These are phyloP conservation scores for Populus hybrid DNA, from an alignment of 441 rosid genomes.

Conservation along the genomic window DNA sequence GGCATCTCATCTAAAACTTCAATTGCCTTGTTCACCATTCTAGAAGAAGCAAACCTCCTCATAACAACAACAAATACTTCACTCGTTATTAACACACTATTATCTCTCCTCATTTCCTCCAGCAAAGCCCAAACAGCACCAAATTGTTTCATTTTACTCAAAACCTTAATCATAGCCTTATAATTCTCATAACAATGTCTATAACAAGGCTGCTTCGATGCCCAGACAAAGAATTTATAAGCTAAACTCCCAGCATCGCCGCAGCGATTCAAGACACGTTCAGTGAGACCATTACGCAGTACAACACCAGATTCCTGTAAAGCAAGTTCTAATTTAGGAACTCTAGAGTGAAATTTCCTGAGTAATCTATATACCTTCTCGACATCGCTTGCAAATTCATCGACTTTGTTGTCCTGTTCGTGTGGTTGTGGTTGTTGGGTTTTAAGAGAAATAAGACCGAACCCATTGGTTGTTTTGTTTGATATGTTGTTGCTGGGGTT, in stretches of 20 bases:
- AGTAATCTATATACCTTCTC: conserved; percentile 71
- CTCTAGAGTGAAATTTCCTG: conserved; percentile 65
- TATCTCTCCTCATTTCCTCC: conserved; percentile 70
- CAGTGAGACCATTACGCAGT: conserved; percentile 54
- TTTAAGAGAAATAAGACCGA: conserved; percentile 40
- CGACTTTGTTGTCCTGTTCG: conserved; percentile 17
- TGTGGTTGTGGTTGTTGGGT: conserved; percentile 16
- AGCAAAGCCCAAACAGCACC: conserved; percentile 85
- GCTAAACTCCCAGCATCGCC: conserved; percentile 86
- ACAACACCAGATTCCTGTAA: conserved; percentile 63
- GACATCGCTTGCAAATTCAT: conserved; percentile 66
- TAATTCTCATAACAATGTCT: conserved; percentile 66
- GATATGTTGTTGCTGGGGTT: conserved; percentile 11
- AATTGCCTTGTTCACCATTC: conserved; percentile 74
- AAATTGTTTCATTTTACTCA: conserved; percentile 89
- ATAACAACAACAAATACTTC: conserved; percentile 71
- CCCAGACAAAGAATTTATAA: conserved; percentile 70
- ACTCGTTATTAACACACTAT: conserved; percentile 55
- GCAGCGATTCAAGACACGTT: conserved; percentile 70
- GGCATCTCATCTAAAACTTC: conserved; percentile 93
- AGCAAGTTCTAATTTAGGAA: conserved; percentile 71
- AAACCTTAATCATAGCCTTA: conserved; percentile 64
- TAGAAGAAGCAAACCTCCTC: conserved; percentile 81
- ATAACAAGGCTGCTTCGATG: conserved; percentile 70
- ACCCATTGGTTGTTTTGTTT: conserved; percentile 20